Evolutionary conservation across 2,329 filamentous ascomycete species (phyloP).

Genomic region (Monosporascus ibericus): DNA sequence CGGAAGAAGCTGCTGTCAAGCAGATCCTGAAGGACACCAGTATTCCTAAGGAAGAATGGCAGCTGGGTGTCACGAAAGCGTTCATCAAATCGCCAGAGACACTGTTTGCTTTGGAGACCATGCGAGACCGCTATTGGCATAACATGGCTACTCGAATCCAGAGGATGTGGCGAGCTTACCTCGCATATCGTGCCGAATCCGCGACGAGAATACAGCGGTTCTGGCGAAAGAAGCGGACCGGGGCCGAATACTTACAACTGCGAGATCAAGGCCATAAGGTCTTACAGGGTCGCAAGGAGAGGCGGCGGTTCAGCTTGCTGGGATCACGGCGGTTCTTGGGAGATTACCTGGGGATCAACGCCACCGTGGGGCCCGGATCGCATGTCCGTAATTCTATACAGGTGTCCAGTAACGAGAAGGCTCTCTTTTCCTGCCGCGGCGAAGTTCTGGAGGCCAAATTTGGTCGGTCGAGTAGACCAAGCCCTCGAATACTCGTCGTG

Average conservation of each 20-base stretch:
- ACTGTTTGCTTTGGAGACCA: conserved; percentile 90
- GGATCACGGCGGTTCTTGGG: conserved; percentile 90
- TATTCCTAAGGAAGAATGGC: conserved; percentile 91
- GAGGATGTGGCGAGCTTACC: conserved; percentile 92
- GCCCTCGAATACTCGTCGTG: conserved; percentile 76
- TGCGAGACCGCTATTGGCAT: conserved; percentile 98
- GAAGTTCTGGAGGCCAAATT: conserved; percentile 92
- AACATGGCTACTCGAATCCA: conserved; percentile 99
- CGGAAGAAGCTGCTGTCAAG: conserved; percentile 77
- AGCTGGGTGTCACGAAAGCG: conserved; percentile 93
- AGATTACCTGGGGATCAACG: conserved; percentile 88
- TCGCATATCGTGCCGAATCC: conserved; percentile 86
- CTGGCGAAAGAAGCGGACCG: conserved; percentile 89
- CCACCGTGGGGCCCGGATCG: conserved; percentile 70
- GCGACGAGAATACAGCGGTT: conserved; percentile 91
- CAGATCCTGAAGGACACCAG: conserved; percentile 96
- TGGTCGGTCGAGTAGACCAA: conserved; percentile 89
- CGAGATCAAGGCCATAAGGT: conserved; percentile 82
- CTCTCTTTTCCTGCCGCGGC: conserved; percentile 84
- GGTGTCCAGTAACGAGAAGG: conserved; percentile 65
- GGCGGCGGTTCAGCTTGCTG: conserved; percentile 82
- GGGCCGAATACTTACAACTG: conserved; percentile 80
- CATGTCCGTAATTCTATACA: conserved; percentile 71
- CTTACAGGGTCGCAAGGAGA: conserved; percentile 80
- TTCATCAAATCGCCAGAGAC: conserved; percentile 99